Evolutionary conservation across 2,329 filamentous ascomycete species (phyloP).

Genomic region (Macroventuria anomochaeta): DNA sequence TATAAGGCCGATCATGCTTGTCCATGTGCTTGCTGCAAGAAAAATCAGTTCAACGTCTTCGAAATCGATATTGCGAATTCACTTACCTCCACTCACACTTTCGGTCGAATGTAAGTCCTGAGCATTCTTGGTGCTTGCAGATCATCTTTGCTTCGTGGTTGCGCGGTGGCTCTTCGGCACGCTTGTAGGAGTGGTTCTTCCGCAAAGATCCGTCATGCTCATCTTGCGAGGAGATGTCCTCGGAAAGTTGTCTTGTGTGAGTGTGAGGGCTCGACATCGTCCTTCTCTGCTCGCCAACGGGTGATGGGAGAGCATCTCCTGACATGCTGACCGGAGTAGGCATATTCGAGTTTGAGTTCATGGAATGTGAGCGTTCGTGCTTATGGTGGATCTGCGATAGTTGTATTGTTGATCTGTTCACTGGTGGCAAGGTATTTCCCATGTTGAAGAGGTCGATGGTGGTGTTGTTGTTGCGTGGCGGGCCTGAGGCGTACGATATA

Average conservation of each 20-base stretch:
- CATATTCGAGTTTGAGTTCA: conserved; percentile 41
- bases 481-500: conserved; percentile 47
- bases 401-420: conserved; percentile 29
- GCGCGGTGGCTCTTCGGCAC: conserved; percentile 60
- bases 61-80: not conserved
- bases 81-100: conserved; percentile 96
- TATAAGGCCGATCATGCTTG: conserved; percentile 93
- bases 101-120: conserved; percentile 73
- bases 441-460: conserved; percentile 32
- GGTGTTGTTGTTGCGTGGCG: conserved; percentile 31
- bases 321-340: conserved; percentile 46
- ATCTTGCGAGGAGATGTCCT: conserved; percentile 40
- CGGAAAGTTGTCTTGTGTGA: conserved; percentile 32
- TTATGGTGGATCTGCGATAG: conserved; percentile 25
- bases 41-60: not conserved
- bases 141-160: conserved; percentile 77
- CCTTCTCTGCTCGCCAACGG: conserved; percentile 31
- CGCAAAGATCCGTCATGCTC: conserved; percentile 39
- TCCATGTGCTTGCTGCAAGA: conserved; percentile 89
- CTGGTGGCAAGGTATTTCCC: conserved; percentile 33
- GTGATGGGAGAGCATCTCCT: conserved; percentile 37
- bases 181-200: conserved; percentile 50
- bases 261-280: conserved; percentile 32
- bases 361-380: conserved; percentile 43
- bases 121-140: conserved; percentile 73